Evolutionary conservation across 2,329 filamentous ascomycete species (phyloP), one percentile per base, ranked within the genome.

Genomic region (Boeremia lycopersici): DNA sequence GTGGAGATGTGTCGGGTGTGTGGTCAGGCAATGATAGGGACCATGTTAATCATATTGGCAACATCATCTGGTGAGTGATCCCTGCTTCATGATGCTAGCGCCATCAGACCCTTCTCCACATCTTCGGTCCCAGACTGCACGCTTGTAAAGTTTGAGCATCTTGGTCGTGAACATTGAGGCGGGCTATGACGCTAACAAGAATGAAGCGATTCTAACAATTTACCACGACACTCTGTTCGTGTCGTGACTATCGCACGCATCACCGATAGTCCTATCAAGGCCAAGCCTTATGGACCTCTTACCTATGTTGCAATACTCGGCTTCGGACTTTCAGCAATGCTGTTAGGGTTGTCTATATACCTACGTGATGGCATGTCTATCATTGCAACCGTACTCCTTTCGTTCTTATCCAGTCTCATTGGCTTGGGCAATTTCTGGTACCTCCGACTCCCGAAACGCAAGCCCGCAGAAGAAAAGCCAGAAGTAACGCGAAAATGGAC

Each of bases 391-490:
- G 59, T 79, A 29, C 70, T 79, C 0, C 72, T 84, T 5, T 82
- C 80, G 3, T 62, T 78, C 5, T 73, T 84, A 13, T 80, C 81
- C 7, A 80, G 76, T 2, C 65, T 82, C 7, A 78, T 81, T 30
- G 81, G 81, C 7, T 57, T 77, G 26, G 77, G 75, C 44, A 82
- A 82, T 60, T 81, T 81, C 46, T 83, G 80, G 81, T 72, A 58
- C 3, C 70, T 82, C 5, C 62, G 71, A 31, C 73, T 82, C 0
- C 76, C 77, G 3, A 65, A 72, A 49, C 74, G 76, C 5, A 74
- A 48, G n/a, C 5, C 13, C 9, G 23, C 26, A 6, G 19, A 38
- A 12, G 31, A 12, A 17, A 34, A 34, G 3, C 6, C 8, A 28
- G 13, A n/a, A 26, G 35, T 5, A 9, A 3, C 19, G 19, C 10